phyloP scores from a whole-genome alignment of 305 asterid species.

The Caryopteris hybrid region DNA sequence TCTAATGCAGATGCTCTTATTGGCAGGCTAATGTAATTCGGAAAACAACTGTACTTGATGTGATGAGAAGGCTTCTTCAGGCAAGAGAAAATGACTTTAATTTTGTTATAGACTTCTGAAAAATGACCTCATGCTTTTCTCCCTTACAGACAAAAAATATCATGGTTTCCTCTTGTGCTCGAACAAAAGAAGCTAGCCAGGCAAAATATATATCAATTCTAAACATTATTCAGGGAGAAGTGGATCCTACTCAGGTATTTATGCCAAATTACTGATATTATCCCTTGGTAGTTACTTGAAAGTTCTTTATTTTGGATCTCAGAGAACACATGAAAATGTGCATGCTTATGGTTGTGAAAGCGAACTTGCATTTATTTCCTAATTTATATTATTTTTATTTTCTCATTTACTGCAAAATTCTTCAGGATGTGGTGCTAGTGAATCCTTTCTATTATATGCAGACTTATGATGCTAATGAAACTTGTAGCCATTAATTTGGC shows the following conservation, averaged over 20 bases:
- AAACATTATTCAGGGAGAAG: slow-evolving; percentile 99
- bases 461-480: not conserved
- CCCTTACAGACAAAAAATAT: slow-evolving; percentile 84
- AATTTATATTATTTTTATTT: not conserved
- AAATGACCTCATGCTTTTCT: slow-evolving; percentile 25
- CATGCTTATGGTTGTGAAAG: slow-evolving; percentile 1
- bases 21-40: slow-evolving; percentile 96
- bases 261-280: not conserved
- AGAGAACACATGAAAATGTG: not conserved
- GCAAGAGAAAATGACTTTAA: slow-evolving; percentile 33
- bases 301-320: not conserved
- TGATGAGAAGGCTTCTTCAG: slow-evolving; percentile 99
- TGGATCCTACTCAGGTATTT: slow-evolving; percentile 98
- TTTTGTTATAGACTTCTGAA: slow-evolving; percentile 14
- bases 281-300: not conserved
- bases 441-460: not conserved
- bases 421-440: not conserved
- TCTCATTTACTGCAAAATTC: not conserved
- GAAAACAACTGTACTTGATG: slow-evolving; percentile 97
- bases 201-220: slow-evolving; percentile 96
- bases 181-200: slow-evolving; percentile 96
- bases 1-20: slow-evolving; percentile 20
- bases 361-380: not conserved
- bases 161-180: slow-evolving; percentile 94
- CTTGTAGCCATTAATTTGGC: not conserved